Evolutionary conservation across 106 monocot species (phyloP).

Genomic region (Amphibolis antarctica): DNA sequence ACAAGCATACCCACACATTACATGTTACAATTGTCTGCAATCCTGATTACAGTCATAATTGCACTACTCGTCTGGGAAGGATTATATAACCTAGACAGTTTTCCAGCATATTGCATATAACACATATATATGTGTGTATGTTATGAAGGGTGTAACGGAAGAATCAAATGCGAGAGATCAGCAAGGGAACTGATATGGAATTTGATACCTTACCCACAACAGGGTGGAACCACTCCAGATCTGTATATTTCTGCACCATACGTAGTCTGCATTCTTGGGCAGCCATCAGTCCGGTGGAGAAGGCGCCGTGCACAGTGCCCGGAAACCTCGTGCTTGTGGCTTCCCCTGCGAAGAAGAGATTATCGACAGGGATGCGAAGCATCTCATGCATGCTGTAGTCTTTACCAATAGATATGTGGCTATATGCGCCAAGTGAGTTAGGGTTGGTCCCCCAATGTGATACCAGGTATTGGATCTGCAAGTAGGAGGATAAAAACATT

Average conservation of each 20-base stretch:
- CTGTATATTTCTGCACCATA: constrained; percentile 49
- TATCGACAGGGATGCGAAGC: constrained; percentile 89
- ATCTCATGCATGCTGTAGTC: constrained; percentile 55
- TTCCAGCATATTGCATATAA: too few species aligned
- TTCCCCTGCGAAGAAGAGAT: constrained; percentile 94
- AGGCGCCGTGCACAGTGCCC: constrained; percentile 86
- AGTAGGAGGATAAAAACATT: not conserved
- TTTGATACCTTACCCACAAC: constrained; percentile 36
- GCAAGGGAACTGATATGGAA: constrained; percentile 44
- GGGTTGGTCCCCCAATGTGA: constrained; percentile 86
- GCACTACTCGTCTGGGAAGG: too few species aligned
- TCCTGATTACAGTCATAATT: too few species aligned
- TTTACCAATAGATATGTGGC: constrained; percentile 62
- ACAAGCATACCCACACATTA: too few species aligned
- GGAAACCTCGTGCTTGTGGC: constrained; percentile 80
- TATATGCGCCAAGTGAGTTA: constrained; percentile 78
- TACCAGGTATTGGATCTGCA: constrained; percentile 77
- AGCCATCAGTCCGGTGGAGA: constrained; percentile 75
- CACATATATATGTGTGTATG: too few species aligned
- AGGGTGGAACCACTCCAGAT: constrained; percentile 44
- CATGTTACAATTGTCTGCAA: too few species aligned
- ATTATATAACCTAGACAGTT: too few species aligned
- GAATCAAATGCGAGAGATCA: constrained; percentile 70
- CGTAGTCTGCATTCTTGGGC: constrained; percentile 87
- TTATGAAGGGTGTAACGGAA: not conserved